phyloP scores from a whole-genome alignment of 345 rosid genomes.

The Draba incana region DNA sequence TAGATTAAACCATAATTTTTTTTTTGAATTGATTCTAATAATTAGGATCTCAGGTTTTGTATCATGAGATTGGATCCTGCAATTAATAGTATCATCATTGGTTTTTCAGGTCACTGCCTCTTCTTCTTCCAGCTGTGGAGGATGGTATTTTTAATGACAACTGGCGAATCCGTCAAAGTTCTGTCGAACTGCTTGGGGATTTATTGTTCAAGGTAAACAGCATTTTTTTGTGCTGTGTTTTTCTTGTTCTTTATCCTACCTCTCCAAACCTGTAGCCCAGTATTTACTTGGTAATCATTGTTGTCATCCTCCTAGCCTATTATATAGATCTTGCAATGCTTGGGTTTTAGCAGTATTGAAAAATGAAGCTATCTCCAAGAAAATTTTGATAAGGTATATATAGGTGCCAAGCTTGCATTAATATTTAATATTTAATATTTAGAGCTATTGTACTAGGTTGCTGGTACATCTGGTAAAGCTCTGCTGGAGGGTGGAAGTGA shows the following conservation, averaged over 20 bases:
- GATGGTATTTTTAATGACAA: slow-evolving; percentile 96
- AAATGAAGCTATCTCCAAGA: slow-evolving; percentile 7
- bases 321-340: slow-evolving; percentile 23
- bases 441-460: slow-evolving; percentile 61
- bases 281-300: slow-evolving; percentile 9
- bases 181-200: slow-evolving; percentile 96
- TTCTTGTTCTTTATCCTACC: slow-evolving; percentile 20
- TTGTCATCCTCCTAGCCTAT: slow-evolving; percentile 9
- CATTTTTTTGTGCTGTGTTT: slow-evolving; percentile 6
- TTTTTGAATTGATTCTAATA: background rate
- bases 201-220: slow-evolving; percentile 80
- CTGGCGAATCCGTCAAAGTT: slow-evolving; percentile 99
- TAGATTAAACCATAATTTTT: background rate
- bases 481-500: slow-evolving; percentile 99
- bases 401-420: slow-evolving; percentile 3
- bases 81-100: background rate
- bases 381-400: background rate
- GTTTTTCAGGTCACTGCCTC: slow-evolving; percentile 77
- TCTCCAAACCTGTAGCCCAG: slow-evolving; percentile 3
- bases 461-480: slow-evolving; percentile 98
- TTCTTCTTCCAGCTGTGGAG: slow-evolving; percentile 98
- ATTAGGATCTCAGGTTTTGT: background rate
- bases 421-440: slow-evolving; percentile 19
- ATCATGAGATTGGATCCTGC: slow-evolving; percentile 3
- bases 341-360: background rate